Conservation (phyloP, 208 protist genomes). For the Leishmania tarentolae region DNA sequence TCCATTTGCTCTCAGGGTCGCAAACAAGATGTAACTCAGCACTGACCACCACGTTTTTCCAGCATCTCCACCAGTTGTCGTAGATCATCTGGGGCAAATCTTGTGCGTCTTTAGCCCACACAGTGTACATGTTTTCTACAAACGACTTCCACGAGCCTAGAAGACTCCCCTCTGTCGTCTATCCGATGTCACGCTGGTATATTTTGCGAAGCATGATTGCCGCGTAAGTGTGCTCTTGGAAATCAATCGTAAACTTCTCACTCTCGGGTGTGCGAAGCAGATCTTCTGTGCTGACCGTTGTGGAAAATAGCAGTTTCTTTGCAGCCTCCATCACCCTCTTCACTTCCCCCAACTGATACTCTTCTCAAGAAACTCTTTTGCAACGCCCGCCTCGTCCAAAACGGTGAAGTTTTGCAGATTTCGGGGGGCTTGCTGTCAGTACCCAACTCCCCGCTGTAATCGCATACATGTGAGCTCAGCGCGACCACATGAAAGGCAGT, state of each 20-base stretch:
- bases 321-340: slow-evolving; percentile 19
- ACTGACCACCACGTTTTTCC: slow-evolving; percentile 46
- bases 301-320: slow-evolving; percentile 16
- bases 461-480: slow-evolving; percentile 51
- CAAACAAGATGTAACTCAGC: slow-evolving; percentile 71
- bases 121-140: slow-evolving; percentile 67
- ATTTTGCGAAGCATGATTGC: slow-evolving; percentile 55
- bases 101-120: slow-evolving; percentile 55
- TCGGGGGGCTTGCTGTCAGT: slow-evolving; percentile 14
- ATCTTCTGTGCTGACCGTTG: slow-evolving; percentile 48
- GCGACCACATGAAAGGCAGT: slow-evolving; percentile 56
- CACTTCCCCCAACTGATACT: slow-evolving; percentile 24
- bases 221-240: slow-evolving; percentile 57
- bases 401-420: slow-evolving; percentile 24
- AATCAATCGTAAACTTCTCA: slow-evolving; percentile 54
- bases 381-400: slow-evolving; percentile 22
- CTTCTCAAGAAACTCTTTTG: slow-evolving; percentile 13
- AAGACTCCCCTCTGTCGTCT: slow-evolving; percentile 10
- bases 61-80: slow-evolving; percentile 50
- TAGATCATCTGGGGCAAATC: slow-evolving; percentile 72
- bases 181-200: slow-evolving; percentile 42
- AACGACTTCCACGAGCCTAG: slow-evolving; percentile 67
- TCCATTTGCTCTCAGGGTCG: slow-evolving; percentile 58
- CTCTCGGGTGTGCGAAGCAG: slow-evolving; percentile 52
- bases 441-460: slow-evolving; percentile 29